These are phyloP conservation scores for Eimeria tenella DNA, from an alignment of 169 alveolate genomes.

Conservation along the genomic window DNA sequence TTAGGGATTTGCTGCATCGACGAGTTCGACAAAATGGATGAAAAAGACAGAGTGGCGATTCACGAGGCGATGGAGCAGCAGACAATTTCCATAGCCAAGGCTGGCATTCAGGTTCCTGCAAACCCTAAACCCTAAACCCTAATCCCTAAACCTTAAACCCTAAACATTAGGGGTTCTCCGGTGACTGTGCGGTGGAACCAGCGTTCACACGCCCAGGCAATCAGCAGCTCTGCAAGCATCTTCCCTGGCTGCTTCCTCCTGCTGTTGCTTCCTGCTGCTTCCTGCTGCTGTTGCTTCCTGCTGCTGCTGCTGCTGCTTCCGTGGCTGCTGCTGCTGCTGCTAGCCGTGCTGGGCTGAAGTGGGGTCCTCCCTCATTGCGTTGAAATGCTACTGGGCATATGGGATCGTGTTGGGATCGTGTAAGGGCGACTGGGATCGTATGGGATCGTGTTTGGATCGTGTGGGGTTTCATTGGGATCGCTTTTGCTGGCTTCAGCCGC, in stretches of 20 bases:
- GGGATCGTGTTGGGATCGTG: too few species aligned
- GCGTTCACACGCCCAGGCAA: too few species aligned
- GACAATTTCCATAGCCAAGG: conserved; percentile 99
- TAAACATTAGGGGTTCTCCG: too few species aligned
- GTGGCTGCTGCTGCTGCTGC: background rate
- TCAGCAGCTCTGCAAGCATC: too few species aligned
- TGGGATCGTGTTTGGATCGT: conserved; percentile 16
- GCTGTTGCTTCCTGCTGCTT: background rate
- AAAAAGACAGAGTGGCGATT: conserved; percentile 99
- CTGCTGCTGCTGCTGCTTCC: background rate
- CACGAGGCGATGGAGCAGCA: conserved; percentile 99
- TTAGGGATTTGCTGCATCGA: conserved; percentile 99
- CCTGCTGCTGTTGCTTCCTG: background rate
- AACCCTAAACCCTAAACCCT: background rate
- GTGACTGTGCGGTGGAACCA: too few species aligned
- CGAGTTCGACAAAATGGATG: conserved; percentile 99
- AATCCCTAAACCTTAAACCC: background rate
- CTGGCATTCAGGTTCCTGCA: conserved; percentile 87
- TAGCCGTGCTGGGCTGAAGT: background rate
- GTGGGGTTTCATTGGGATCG: background rate
- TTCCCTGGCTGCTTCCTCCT: background rate
- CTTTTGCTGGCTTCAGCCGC: too few species aligned
- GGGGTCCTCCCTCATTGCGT: too few species aligned
- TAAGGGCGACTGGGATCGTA: background rate
- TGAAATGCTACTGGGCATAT: too few species aligned